Evolutionary conservation across 1,284 basidiomycete species (phyloP).

Genomic region (Porogramme epimiltina): DNA sequence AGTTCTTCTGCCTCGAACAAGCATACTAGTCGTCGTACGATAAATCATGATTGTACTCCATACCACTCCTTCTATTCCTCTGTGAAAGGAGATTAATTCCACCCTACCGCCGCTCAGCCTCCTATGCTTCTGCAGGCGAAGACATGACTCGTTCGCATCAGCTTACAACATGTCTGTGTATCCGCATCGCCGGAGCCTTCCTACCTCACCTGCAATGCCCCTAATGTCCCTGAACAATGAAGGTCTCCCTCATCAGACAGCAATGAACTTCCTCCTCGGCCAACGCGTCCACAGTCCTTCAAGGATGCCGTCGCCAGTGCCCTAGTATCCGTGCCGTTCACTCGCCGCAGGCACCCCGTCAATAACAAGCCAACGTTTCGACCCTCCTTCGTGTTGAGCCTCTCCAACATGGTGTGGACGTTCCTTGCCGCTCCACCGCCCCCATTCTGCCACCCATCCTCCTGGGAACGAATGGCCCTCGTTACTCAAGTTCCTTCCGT

Average conservation of each 20-base stretch:
- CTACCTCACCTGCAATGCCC: conserved; percentile 2
- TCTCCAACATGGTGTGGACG: conserved; percentile 9
- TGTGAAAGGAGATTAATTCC: conserved; percentile 3
- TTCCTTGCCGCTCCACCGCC: conserved; percentile 10
- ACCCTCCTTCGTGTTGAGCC: not conserved
- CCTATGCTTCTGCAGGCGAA: conserved; percentile 1
- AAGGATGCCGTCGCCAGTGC: conserved; percentile 1
- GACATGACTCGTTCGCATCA: not conserved
- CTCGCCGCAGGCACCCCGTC: too few species aligned
- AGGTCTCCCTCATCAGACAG: not conserved
- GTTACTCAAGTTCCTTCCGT: not conserved
- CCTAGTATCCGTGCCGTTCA: not conserved
- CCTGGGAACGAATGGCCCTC: conserved; percentile 12
- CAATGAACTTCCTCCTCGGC: conserved; percentile 13
- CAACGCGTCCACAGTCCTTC: conserved; percentile 1
- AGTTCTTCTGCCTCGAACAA: too few species aligned
- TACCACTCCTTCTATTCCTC: not conserved
- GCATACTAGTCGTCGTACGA: conserved; percentile 15
- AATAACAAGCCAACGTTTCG: not conserved
- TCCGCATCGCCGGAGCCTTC: conserved; percentile 15
- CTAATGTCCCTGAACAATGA: conserved; percentile 4
- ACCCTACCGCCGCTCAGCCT: conserved; percentile 16
- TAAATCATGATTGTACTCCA: conserved; percentile 1
- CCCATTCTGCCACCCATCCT: conserved; percentile 2
- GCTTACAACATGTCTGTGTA: conserved; percentile 2